phyloP scores from a whole-genome alignment of 495 filamentous ascomycete species.

The Xylaria curta region DNA sequence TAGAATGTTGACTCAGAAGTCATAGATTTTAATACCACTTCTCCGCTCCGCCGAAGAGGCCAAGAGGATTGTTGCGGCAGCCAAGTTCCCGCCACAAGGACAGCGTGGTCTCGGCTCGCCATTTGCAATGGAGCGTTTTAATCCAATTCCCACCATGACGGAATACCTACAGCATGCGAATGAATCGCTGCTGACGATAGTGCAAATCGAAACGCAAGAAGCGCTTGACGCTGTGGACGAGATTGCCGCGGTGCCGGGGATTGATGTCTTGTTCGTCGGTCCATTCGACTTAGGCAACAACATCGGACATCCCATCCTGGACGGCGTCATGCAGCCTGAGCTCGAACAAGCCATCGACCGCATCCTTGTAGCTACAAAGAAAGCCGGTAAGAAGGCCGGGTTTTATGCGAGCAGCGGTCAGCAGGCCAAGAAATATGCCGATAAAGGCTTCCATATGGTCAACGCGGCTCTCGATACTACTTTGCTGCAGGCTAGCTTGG shows the following conservation, averaged over 20 bases:
- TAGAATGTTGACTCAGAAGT: constrained; percentile 36
- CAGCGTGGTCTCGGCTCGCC: constrained; percentile 71
- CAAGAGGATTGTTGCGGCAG: constrained; percentile 59
- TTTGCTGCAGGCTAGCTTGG: constrained; percentile 56
- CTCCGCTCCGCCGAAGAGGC: constrained; percentile 71
- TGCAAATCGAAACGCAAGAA: constrained; percentile 83
- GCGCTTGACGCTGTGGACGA: constrained; percentile 73
- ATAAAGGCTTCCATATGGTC: constrained; percentile 81
- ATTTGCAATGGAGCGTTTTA: constrained; percentile 69
- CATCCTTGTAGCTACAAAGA: constrained; percentile 66
- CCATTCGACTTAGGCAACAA: constrained; percentile 80
- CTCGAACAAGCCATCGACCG: constrained; percentile 70
- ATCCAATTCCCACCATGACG: constrained; percentile 55
- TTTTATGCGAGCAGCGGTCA: constrained; percentile 76
- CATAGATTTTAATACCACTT: constrained; percentile 66
- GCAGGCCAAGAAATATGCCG: constrained; percentile 66
- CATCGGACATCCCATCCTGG: constrained; percentile 72
- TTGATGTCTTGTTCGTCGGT: constrained; percentile 80
- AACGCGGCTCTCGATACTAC: constrained; percentile 67
- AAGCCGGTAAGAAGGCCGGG: constrained; percentile 74
- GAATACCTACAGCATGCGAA: constrained; percentile 81
- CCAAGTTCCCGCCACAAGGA: constrained; percentile 72
- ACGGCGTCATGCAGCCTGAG: constrained; percentile 66
- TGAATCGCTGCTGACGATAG: constrained; percentile 70
- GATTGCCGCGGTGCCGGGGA: constrained; percentile 72